phyloP scores from a whole-genome alignment of 352 stramenopile genomes.

The Phytophthora foliorum region DNA sequence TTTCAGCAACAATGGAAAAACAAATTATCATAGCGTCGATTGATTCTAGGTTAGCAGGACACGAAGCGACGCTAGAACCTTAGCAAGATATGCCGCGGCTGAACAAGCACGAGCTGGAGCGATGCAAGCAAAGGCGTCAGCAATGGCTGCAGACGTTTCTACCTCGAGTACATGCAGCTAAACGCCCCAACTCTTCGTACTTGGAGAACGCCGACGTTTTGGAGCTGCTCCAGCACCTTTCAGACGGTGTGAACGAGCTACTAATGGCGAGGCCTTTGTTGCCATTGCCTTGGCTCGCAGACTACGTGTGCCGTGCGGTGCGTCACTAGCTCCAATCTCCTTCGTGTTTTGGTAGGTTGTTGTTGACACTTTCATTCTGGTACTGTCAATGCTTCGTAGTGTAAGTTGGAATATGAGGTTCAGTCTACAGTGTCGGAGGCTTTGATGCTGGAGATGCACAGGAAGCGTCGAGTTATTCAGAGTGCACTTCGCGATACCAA shows the following conservation, averaged over 20 bases:
- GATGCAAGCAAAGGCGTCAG: slow-evolving; percentile 26
- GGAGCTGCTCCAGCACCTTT: slow-evolving; percentile 62
- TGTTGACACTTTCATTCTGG: neutral
- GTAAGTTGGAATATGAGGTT: slow-evolving; percentile 64
- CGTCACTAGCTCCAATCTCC: neutral
- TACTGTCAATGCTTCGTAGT: slow-evolving; percentile 38
- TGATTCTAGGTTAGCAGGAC: neutral
- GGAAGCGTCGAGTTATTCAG: slow-evolving; percentile 74
- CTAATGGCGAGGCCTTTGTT: slow-evolving; percentile 57
- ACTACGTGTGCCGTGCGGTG: slow-evolving; percentile 69
- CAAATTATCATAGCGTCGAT: too few relatives aligned
- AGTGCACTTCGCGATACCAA: slow-evolving; percentile 60
- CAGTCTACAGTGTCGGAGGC: slow-evolving; percentile 48
- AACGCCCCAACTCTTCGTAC: slow-evolving; percentile 53
- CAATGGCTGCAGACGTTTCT: slow-evolving; percentile 43
- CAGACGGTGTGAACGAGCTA: slow-evolving; percentile 53
- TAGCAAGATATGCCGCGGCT: slow-evolving; percentile 24
- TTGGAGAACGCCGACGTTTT: slow-evolving; percentile 42
- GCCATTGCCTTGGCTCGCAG: slow-evolving; percentile 63
- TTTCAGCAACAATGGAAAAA: too few relatives aligned
- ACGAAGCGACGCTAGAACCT: slow-evolving; percentile 9
- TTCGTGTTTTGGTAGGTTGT: neutral
- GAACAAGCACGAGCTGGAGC: slow-evolving; percentile 25
- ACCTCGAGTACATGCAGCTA: slow-evolving; percentile 31
- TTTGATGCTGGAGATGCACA: slow-evolving; percentile 77